Percentiles rank a stretch among this genome's conserved stretches.
Evolutionary conservation across 352 stramenopile genomes (phyloP).

Genomic region (Globisporangium middletonii): DNA sequence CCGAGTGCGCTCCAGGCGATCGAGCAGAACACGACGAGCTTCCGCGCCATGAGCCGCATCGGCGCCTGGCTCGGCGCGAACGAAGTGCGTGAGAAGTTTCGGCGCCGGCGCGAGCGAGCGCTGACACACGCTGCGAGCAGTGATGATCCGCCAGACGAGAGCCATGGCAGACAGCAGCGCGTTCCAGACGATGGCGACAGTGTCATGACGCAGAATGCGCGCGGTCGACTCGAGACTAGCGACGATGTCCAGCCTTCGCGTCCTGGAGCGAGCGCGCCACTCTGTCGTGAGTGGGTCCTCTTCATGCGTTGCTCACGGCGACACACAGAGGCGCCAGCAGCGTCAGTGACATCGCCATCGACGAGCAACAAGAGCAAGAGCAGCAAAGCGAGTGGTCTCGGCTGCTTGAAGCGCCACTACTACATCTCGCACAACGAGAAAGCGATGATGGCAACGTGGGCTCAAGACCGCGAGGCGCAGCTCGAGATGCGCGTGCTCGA

Average conservation of each 20-base stretch:
- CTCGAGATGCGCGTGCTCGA: slow-evolving; percentile 55
- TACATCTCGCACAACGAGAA: slow-evolving; percentile 70
- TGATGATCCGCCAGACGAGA: no score
- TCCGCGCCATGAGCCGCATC: slow-evolving; percentile 58
- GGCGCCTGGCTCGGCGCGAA: slow-evolving; percentile 56
- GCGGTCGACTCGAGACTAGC: slow-evolving; percentile 4
- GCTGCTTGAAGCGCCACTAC: slow-evolving; percentile 67
- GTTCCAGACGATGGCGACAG: slow-evolving; percentile 29
- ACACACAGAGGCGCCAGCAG: neutral
- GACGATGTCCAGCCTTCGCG: slow-evolving; percentile 33
- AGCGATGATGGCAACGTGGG: slow-evolving; percentile 46
- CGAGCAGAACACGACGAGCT: slow-evolving; percentile 37
- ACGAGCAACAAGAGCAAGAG: slow-evolving; percentile 6
- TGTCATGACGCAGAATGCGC: slow-evolving; percentile 40
- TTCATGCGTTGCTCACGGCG: slow-evolving; percentile 47
- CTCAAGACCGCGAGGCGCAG: slow-evolving; percentile 51
- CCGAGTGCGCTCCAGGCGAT: slow-evolving; percentile 31
- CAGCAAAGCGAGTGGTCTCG: slow-evolving; percentile 22
- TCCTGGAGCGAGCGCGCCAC: slow-evolving; percentile 24
- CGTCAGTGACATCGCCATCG: neutral
- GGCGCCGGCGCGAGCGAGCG: slow-evolving; percentile 19
- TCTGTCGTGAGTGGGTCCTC: slow-evolving; percentile 73
- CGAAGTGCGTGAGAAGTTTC: slow-evolving; percentile 37
- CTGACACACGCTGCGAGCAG: neutral
- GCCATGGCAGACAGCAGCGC: neutral